Percentiles rank a stretch among this genome's conserved stretches.
phyloP scores from a whole-genome alignment of 768 basidiomycete species.

The Phlegmacium glaucopus region DNA sequence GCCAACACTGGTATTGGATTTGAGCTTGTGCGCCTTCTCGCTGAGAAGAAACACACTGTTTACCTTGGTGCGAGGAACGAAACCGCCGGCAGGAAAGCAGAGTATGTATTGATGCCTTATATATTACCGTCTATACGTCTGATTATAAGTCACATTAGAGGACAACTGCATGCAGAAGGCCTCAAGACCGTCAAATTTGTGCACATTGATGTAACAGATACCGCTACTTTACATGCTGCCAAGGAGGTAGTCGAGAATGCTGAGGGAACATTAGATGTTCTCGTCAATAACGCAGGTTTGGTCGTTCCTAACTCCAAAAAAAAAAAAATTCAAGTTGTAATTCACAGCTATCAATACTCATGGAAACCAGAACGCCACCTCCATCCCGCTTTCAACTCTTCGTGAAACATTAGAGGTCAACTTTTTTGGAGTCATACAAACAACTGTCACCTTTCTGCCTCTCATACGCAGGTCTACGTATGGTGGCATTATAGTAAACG shows the following conservation, averaged over 20 bases:
- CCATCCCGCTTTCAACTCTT: constrained; percentile 30
- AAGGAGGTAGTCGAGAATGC: constrained; percentile 31
- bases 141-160: constrained; percentile 14
- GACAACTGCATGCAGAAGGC: constrained; percentile 29
- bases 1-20: constrained; percentile 45
- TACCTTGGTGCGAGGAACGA: constrained; percentile 42
- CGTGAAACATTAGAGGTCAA: constrained; percentile 39
- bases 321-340: not conserved
- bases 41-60: constrained; percentile 40
- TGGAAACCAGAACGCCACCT: constrained; percentile 29
- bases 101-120: constrained; percentile 26
- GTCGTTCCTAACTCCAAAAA: not conserved
- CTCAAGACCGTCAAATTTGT: constrained; percentile 30
- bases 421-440: constrained; percentile 41
- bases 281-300: constrained; percentile 43
- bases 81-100: constrained; percentile 36
- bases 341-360: constrained; percentile 12
- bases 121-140: too few relatives aligned
- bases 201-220: constrained; percentile 39
- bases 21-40: constrained; percentile 41
- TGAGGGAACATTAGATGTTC: constrained; percentile 40
- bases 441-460: constrained; percentile 38
- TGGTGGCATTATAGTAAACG: constrained; percentile 37
- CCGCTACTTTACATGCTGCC: constrained; percentile 30
- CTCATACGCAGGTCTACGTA: constrained; percentile 31